These are phyloP conservation scores for Trichophyton simii DNA, from an alignment of 2,329 filamentous ascomycete species.

Conservation along the genomic window DNA sequence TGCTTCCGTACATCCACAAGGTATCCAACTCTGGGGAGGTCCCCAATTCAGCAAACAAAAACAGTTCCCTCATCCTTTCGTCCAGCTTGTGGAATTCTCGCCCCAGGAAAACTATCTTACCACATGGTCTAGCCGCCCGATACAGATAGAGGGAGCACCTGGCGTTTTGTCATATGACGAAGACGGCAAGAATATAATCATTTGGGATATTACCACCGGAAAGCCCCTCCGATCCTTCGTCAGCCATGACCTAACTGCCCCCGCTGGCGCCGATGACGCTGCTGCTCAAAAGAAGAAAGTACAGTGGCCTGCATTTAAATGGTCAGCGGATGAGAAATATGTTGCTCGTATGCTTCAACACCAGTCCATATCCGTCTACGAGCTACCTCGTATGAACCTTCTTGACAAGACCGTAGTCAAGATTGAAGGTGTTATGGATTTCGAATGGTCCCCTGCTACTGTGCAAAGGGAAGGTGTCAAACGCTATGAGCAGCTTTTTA, in stretches of 20 bases:
- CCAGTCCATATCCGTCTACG: constrained; percentile 81
- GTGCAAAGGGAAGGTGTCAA: constrained; percentile 74
- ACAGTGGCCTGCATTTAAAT: constrained; percentile 98
- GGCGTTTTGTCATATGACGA: constrained; percentile 78
- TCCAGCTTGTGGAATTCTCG: constrained; percentile 94
- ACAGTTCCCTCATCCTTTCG: constrained; percentile 87
- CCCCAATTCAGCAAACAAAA: constrained; percentile 78
- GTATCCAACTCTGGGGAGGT: constrained; percentile 95
- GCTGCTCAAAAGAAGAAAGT: constrained; percentile 71
- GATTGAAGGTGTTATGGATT: constrained; percentile 92
- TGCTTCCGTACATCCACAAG: constrained; percentile 87
- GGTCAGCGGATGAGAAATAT: constrained; percentile 95
- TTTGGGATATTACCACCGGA: constrained; percentile 88
- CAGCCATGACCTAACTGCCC: constrained; percentile 57
- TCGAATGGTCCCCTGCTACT: constrained; percentile 88
- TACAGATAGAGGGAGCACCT: constrained; percentile 80
- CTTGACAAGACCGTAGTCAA: constrained; percentile 88
- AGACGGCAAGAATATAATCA: constrained; percentile 97
- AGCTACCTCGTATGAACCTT: constrained; percentile 76
- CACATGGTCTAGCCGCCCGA: constrained; percentile 91
- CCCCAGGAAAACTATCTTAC: constrained; percentile 85
- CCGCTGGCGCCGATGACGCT: constrained; percentile 49
- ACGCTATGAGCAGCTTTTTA: constrained; percentile 88
- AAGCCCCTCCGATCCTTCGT: constrained; percentile 88
- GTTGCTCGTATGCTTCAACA: constrained; percentile 83